Conservation (phyloP, 2,329 filamentous ascomycete species). For the Thelonectria blattea region DNA sequence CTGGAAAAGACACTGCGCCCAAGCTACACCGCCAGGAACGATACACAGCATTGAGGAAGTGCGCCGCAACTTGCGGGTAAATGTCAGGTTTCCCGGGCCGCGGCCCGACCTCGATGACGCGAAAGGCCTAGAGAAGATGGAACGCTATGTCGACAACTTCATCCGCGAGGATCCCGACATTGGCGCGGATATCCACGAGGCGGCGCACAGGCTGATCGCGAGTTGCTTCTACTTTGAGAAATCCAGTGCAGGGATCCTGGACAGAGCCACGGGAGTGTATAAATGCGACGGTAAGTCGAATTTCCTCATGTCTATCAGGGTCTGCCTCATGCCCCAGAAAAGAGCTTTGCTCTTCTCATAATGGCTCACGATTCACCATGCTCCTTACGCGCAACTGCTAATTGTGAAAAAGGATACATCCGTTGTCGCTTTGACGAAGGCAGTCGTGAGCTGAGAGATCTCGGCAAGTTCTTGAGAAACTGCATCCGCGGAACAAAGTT, state of each 20-base stretch:
- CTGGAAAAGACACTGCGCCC: slow-evolving; percentile 2
- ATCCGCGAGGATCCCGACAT: not conserved
- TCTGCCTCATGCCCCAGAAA: not conserved
- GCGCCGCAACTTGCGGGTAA: slow-evolving; percentile 1
- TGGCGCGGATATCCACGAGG: not conserved
- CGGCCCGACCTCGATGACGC: slow-evolving; percentile 5
- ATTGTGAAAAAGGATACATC: slow-evolving; percentile 1
- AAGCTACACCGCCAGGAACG: not conserved
- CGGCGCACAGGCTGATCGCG: slow-evolving; percentile 6
- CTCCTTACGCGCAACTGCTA: not conserved
- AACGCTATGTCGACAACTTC: not conserved
- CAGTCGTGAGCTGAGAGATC: slow-evolving; percentile 1
- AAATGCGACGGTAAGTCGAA: not conserved
- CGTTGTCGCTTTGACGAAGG: slow-evolving; percentile 6
- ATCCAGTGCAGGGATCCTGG: not conserved
- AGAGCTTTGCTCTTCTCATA: not conserved
- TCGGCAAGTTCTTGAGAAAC: slow-evolving; percentile 2
- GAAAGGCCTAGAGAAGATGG: not conserved
- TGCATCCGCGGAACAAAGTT: not conserved
- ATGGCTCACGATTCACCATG: not conserved
- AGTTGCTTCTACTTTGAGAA: slow-evolving; percentile 18
- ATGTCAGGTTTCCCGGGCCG: not conserved
- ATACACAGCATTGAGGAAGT: not conserved
- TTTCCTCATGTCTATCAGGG: not conserved
- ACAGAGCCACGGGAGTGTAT: slow-evolving; percentile 2